Conservation (phyloP, 169 alveolate genomes). For the Plasmodium berghei region DNA sequence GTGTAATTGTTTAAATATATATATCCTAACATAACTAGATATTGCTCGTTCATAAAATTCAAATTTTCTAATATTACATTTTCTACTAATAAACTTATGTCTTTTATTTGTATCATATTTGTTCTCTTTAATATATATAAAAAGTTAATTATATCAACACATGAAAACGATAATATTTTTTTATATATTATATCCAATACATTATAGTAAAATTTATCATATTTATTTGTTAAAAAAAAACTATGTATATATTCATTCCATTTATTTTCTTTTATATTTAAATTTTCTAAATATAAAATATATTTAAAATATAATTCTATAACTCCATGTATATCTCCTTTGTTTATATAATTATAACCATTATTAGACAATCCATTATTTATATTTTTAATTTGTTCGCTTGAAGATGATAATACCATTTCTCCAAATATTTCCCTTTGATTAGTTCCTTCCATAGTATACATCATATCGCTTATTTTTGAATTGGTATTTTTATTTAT, state of each 20-base stretch:
- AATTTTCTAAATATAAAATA: constrained; percentile 33
- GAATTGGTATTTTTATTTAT: neutral
- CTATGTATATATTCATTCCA: constrained; percentile 38
- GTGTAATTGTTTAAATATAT: constrained; percentile 33
- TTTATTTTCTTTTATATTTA: constrained; percentile 30
- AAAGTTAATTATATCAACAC: constrained; percentile 58
- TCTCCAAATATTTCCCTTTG: neutral
- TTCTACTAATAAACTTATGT: constrained; percentile 33
- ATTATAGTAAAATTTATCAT: constrained; percentile 18
- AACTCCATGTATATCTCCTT: neutral
- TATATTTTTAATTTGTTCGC: neutral
- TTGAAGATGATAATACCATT: neutral
- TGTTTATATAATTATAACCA: neutral
- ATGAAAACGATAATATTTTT: constrained; percentile 50
- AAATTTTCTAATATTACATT: constrained; percentile 29
- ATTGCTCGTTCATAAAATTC: constrained; percentile 34
- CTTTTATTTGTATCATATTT: constrained; percentile 24
- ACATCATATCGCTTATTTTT: neutral
- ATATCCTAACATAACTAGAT: constrained; percentile 50
- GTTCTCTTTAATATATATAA: constrained; percentile 38
- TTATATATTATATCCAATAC: constrained; percentile 42
- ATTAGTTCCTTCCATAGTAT: neutral
- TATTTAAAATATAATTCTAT: constrained; percentile 43
- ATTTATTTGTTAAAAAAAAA: constrained; percentile 21
- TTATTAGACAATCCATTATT: neutral